Percentiles rank a stretch among this genome's conserved stretches.
Conservation (phyloP, 352 stramenopile species). For the Proteromonas lacertae region DNA sequence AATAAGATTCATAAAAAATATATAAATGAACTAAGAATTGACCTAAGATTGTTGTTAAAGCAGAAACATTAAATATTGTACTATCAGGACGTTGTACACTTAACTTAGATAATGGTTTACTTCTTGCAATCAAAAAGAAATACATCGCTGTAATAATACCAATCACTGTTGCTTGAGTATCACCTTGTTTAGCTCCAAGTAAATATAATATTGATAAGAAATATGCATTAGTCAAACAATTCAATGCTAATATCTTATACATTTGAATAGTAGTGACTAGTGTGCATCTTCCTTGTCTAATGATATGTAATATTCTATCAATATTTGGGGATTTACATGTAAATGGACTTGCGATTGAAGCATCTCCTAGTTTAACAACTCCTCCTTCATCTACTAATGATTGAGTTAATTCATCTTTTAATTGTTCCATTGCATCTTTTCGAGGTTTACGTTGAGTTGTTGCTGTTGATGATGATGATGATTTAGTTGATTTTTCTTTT, state of each 20-base stretch:
- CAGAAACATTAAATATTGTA: constrained; percentile 65
- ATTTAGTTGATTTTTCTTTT: not conserved
- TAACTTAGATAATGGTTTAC: constrained; percentile 13
- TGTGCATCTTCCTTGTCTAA: constrained; percentile 85
- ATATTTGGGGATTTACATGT: constrained; percentile 48
- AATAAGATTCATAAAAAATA: constrained; percentile 60
- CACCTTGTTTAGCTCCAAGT: constrained; percentile 88
- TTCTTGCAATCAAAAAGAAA: constrained; percentile 1
- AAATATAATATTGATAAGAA: constrained; percentile 90
- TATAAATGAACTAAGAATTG: constrained; percentile 78
- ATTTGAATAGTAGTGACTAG: constrained; percentile 93
- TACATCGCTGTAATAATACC: constrained; percentile 1
- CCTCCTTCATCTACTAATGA: constrained; percentile 15
- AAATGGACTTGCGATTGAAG: constrained; percentile 92
- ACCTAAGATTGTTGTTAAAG: constrained; percentile 60
- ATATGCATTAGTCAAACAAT: constrained; percentile 87
- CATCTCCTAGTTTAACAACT: constrained; percentile 80
- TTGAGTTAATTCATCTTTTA: no score
- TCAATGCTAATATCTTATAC: constrained; percentile 81
- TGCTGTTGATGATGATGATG: no score
- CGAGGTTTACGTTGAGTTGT: no score
- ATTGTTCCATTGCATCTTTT: no score
- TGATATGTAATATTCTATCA: constrained; percentile 66
- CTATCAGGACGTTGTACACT: constrained; percentile 53
- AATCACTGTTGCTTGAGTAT: constrained; percentile 66